These are phyloP conservation scores for Protomyces macrosporus DNA, from an alignment of 1,139 yeast genomes.

Conservation along the genomic window DNA sequence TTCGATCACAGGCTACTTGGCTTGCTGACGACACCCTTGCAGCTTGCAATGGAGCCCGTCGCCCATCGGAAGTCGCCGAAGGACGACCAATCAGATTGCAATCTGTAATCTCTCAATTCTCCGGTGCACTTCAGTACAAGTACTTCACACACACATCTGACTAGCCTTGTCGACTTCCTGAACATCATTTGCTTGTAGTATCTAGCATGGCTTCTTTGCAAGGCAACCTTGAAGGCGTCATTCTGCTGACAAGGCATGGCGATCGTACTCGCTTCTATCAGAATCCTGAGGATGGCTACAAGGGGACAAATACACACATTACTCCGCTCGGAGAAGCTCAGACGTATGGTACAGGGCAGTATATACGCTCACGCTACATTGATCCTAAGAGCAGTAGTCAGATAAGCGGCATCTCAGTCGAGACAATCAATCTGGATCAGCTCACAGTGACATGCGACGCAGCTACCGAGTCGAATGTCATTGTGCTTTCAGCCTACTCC, in stretches of 20 bases:
- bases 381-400: not conserved
- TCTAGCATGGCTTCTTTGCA: not conserved
- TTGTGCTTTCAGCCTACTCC: constrained; percentile 21
- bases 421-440: constrained; percentile 13
- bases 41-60: no score
- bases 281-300: not conserved
- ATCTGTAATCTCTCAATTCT: no score
- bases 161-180: no score
- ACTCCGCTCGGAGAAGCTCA: constrained; percentile 21
- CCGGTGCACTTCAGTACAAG: no score
- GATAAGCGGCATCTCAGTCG: constrained; percentile 18
- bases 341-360: constrained; percentile 14
- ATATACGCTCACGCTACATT: constrained; percentile 16
- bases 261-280: constrained; percentile 24
- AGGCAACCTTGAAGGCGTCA: constrained; percentile 15
- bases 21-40: no score
- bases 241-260: constrained; percentile 35
- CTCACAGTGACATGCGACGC: constrained; percentile 16
- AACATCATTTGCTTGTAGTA: no score
- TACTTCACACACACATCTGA: no score
- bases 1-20: no score
- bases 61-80: no score
- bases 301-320: constrained; percentile 16
- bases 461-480: constrained; percentile 19
- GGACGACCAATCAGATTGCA: no score